Evolutionary conservation across 176 grass and related monocot genomes (phyloP).

Genomic region (Elymus sibiricus): DNA sequence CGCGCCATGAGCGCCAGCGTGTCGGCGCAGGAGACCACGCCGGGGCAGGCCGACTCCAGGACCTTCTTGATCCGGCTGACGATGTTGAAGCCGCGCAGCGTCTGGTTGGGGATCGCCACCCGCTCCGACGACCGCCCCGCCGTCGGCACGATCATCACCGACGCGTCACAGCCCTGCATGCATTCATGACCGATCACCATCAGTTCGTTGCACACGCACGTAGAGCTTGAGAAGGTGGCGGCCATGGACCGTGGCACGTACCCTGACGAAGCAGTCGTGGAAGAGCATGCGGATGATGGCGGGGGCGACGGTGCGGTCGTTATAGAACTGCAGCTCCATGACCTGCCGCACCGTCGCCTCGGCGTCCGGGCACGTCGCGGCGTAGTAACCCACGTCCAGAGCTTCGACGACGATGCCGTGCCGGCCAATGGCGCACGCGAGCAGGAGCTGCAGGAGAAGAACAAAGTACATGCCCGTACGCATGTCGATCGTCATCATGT

Average conservation of each 20-base stretch:
- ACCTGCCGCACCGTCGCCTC: constrained; percentile 29
- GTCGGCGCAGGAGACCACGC: constrained; percentile 55
- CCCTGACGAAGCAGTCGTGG: constrained; percentile 78
- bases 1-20: constrained; percentile 47
- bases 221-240: no score
- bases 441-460: not conserved
- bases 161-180: constrained; percentile 51
- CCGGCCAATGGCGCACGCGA: not conserved
- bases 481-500: not conserved
- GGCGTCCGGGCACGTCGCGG: constrained; percentile 33
- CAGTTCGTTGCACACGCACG: not conserved
- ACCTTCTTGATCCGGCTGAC: constrained; percentile 31
- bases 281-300: constrained; percentile 71
- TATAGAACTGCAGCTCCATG: constrained; percentile 30
- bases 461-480: not conserved
- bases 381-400: constrained; percentile 45
- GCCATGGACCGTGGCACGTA: not conserved
- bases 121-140: constrained; percentile 14
- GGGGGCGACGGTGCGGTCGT: constrained; percentile 1
- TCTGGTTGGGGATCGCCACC: constrained; percentile 38
- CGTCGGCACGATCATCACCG: constrained; percentile 37
- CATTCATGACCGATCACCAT: not conserved
- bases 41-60: constrained; percentile 37
- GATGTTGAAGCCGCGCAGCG: constrained; percentile 41
- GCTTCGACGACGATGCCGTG: not conserved